These are phyloP conservation scores for Noccaea caerulescens DNA, from an alignment of 345 rosid species.

Conservation along the genomic window DNA sequence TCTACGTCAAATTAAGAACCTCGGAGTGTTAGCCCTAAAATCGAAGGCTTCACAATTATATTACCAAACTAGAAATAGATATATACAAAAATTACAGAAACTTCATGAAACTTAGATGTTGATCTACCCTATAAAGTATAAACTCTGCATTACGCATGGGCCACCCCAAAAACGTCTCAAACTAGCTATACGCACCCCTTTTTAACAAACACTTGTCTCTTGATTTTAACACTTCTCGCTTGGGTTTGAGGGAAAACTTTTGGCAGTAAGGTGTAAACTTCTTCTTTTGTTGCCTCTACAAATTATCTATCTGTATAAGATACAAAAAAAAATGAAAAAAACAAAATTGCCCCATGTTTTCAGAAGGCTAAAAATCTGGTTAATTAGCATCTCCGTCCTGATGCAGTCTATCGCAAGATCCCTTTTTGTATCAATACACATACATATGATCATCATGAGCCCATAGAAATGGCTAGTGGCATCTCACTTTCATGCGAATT, in stretches of 20 bases:
- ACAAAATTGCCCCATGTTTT: slow-evolving; percentile 18
- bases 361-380: slow-evolving; percentile 31
- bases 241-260: slow-evolving; percentile 19
- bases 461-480: slow-evolving; percentile 51
- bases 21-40: slow-evolving; percentile 21
- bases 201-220: slow-evolving; percentile 23
- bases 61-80: slow-evolving; percentile 31
- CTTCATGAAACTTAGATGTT: slow-evolving; percentile 19
- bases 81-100: slow-evolving; percentile 28
- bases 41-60: slow-evolving; percentile 6
- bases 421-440: not conserved
- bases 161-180: slow-evolving; percentile 7
- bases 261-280: slow-evolving; percentile 20
- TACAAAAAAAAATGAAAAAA: not conserved
- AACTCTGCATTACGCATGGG: slow-evolving; percentile 15
- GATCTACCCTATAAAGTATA: slow-evolving; percentile 30
- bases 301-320: slow-evolving; percentile 38
- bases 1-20: not conserved
- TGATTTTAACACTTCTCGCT: slow-evolving; percentile 2
- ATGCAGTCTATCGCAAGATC: slow-evolving; percentile 29
- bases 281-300: slow-evolving; percentile 34
- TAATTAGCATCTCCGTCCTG: not conserved
- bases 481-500: slow-evolving; percentile 48
- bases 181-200: slow-evolving; percentile 11
- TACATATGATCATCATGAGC: slow-evolving; percentile 38